phyloP scores from a whole-genome alignment of 1,284 basidiomycete genomes.

The Xanthoconium separans region DNA sequence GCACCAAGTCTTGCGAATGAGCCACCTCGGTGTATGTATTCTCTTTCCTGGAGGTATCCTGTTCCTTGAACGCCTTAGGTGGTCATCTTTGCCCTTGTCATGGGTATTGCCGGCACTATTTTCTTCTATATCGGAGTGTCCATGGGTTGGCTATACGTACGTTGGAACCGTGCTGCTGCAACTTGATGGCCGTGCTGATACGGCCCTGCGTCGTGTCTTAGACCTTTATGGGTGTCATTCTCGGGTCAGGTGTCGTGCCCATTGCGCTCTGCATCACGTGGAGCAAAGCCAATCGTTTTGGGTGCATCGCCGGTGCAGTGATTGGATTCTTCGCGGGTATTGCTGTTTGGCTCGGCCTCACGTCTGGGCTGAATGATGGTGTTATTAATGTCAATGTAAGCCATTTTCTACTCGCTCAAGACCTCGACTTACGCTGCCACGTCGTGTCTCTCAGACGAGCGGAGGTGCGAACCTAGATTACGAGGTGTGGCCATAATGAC shows the following conservation, averaged over 20 bases:
- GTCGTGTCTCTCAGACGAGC: slow-evolving; percentile 40
- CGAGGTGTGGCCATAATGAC: not conserved
- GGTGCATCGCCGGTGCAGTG: slow-evolving; percentile 72
- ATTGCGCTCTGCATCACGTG: slow-evolving; percentile 84
- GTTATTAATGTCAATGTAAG: slow-evolving; percentile 70
- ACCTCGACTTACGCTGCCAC: not conserved
- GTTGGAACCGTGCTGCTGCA: slow-evolving; percentile 26
- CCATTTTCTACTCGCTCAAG: not conserved
- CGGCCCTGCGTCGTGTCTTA: slow-evolving; percentile 21
- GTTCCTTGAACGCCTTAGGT: slow-evolving; percentile 46
- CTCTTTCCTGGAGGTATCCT: slow-evolving; percentile 27
- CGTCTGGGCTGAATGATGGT: slow-evolving; percentile 65
- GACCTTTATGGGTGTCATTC: slow-evolving; percentile 82
- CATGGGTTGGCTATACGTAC: slow-evolving; percentile 88
- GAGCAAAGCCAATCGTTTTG: slow-evolving; percentile 81
- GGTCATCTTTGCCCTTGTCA: slow-evolving; percentile 70
- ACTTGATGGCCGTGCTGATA: not conserved
- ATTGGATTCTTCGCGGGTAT: slow-evolving; percentile 73
- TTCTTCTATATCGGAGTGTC: slow-evolving; percentile 89
- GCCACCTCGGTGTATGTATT: slow-evolving; percentile 51
- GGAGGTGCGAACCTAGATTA: slow-evolving; percentile 38
- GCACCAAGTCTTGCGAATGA: slow-evolving; percentile 56
- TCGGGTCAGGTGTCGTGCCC: slow-evolving; percentile 85
- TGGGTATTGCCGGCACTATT: slow-evolving; percentile 81
- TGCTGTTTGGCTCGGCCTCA: slow-evolving; percentile 83